phyloP scores from a whole-genome alignment of 306 rosid species.

The Lotus japonicus region DNA sequence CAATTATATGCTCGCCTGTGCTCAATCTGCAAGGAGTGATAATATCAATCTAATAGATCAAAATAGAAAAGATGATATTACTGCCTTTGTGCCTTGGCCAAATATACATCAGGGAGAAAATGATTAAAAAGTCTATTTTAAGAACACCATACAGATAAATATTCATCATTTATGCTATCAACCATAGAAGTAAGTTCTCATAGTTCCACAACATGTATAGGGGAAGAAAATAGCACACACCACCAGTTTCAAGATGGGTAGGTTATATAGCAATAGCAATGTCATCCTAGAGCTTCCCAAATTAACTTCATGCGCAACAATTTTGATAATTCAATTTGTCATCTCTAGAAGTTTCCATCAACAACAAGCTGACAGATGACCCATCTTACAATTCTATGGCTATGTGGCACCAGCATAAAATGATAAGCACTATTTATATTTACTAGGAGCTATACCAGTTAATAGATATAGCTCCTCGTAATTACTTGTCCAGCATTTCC shows the following conservation, averaged over 20 bases:
- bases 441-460: neutral
- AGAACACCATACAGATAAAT: neutral
- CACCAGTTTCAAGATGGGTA: constrained; percentile 5
- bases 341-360: neutral
- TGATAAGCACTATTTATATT: neutral
- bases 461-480: constrained; percentile 3
- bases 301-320: neutral
- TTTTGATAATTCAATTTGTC: constrained; percentile 9
- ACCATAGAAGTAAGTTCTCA: constrained; percentile 4
- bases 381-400: constrained; percentile 1
- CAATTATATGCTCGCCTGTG: constrained; percentile 91
- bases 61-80: neutral
- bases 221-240: constrained; percentile 13
- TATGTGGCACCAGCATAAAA: constrained; percentile 6
- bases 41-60: constrained; percentile 12
- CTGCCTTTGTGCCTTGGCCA: neutral
- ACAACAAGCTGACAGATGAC: constrained; percentile 2
- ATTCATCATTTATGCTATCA: neutral
- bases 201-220: constrained; percentile 1
- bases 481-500: constrained; percentile 4
- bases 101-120: neutral
- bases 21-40: constrained; percentile 56
- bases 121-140: neutral
- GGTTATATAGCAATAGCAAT: neutral
- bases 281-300: constrained; percentile 10